Base-by-base conservation (phyloP, 2,329 filamentous ascomycete species). In the Lasiodiplodia sp. region DNA sequence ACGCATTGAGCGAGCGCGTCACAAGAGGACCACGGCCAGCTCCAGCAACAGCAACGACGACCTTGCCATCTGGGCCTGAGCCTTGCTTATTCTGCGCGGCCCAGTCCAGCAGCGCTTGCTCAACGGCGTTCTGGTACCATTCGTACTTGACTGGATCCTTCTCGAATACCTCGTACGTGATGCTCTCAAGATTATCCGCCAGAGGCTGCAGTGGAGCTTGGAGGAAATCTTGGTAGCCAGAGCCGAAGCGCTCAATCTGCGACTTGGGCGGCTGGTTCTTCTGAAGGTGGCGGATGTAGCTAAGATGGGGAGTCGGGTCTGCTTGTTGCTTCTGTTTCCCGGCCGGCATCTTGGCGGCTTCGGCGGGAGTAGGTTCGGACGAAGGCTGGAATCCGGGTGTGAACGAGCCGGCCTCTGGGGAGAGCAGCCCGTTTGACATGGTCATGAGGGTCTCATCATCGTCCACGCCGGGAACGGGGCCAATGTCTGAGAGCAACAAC, bases 91-190 rank as follows among this genome's bases (percentile, higher is more conserved):
- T 84, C 69, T 92, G 85, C 47, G 85, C 82, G 69, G 86, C 86
- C 91, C 96, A 96, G 75, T 98, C 94, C 14, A 83, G 85, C 70
- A 99, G 84, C 0, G 96, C 95, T 71, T 92, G 88, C 4, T 88
- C 88, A 68, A 96, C 91, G 16, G 96, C 96, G 56, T 87, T 85
- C 78, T 98, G 94, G 77, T 99, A 99, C 86, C 95, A 96, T 71
- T 94, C 90, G 78, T 99, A 99, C 81, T 99, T 99, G 81, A 99
- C 92, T 0, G 96, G 96, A 72, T 99, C 96, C 73, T 96, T 96
- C 79, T 99, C 96, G 75, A 99, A 99, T 2, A 98, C 95, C 78
- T 99, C 96, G 79, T 99, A 99, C 0, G 96, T 99, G 52, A 97
- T 92, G 57, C 94, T 97, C 78, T 99, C 96, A 16, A 99, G 86